These are phyloP conservation scores for Parmales sp. DNA, from an alignment of 108 stramenopile genomes.

Conservation along the genomic window DNA sequence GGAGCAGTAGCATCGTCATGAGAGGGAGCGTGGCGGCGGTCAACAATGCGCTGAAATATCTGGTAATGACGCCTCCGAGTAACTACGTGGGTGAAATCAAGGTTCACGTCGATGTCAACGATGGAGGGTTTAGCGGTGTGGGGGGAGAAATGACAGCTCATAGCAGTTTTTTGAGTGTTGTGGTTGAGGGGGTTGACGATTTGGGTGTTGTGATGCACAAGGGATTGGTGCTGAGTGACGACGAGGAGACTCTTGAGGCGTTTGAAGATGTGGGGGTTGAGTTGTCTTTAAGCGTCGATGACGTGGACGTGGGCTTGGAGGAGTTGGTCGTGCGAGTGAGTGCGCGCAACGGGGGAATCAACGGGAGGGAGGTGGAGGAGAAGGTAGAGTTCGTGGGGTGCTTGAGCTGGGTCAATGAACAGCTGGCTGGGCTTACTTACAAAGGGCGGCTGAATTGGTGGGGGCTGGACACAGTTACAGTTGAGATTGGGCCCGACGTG, in stretches of 20 bases:
- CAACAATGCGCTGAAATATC: not conserved
- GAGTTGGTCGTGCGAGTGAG: not conserved
- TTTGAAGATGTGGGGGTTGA: not conserved
- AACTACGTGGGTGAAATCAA: not conserved
- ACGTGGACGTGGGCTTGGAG: not conserved
- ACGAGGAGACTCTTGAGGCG: not conserved
- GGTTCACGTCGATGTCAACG: not conserved
- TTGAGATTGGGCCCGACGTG: too few relatives aligned
- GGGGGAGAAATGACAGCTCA: too few relatives aligned
- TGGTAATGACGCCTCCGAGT: not conserved
- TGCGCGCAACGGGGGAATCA: not conserved
- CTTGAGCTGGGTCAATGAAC: not conserved
- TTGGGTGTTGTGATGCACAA: not conserved
- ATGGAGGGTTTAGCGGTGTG: not conserved
- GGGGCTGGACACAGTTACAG: too few relatives aligned
- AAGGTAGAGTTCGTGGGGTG: not conserved
- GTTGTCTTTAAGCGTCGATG: not conserved
- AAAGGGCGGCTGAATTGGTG: not conserved
- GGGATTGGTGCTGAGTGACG: not conserved
- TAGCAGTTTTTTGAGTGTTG: not conserved
- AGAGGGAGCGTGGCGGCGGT: not conserved
- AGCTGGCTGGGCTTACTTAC: not conserved
- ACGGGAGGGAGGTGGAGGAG: not conserved
- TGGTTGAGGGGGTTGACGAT: not conserved
- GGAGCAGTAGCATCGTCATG: not conserved